A percentile compares a stretch with the other conserved stretches of the same genome.
Evolutionary conservation across 1,139 yeast species (phyloP).

Genomic region (Yamadazyma songkhlaensis): DNA sequence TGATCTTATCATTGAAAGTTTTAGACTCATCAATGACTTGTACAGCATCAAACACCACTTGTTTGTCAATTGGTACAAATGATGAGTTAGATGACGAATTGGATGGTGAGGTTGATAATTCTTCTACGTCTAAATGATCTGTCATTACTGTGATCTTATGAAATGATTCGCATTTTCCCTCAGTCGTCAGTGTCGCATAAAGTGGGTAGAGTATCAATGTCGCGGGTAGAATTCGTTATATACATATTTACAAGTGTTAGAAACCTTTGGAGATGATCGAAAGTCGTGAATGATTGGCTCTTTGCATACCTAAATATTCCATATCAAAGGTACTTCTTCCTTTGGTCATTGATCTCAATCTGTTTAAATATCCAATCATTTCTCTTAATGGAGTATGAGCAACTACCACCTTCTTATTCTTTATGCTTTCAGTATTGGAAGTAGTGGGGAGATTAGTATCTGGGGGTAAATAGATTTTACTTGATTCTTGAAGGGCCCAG

Average conservation of each 20-base stretch:
- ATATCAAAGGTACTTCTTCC: constrained; percentile 86
- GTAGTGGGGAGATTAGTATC: constrained; percentile 11
- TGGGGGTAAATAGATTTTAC: constrained; percentile 50
- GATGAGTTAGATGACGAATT: constrained; percentile 32
- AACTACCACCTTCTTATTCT: constrained; percentile 52
- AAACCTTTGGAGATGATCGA: constrained; percentile 2
- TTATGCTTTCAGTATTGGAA: constrained; percentile 10
- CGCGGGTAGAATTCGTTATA: background rate
- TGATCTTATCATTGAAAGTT: constrained; percentile 46
- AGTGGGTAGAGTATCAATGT: no score
- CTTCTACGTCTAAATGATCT: background rate
- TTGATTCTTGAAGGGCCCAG: constrained; percentile 53
- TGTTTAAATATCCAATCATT: constrained; percentile 85
- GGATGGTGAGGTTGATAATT: background rate
- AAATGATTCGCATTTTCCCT: background rate
- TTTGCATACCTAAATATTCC: constrained; percentile 72
- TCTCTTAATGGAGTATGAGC: constrained; percentile 85
- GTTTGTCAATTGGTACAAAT: constrained; percentile 39
- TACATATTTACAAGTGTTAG: background rate
- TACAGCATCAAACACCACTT: constrained; percentile 43
- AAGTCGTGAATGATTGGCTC: constrained; percentile 48
- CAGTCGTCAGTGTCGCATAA: no score
- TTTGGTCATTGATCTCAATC: constrained; percentile 78
- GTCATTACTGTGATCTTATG: background rate
- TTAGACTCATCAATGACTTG: constrained; percentile 83